Evolutionary conservation across 805 yeast species (phyloP).

Genomic region (Hanseniaspora thailandica): DNA sequence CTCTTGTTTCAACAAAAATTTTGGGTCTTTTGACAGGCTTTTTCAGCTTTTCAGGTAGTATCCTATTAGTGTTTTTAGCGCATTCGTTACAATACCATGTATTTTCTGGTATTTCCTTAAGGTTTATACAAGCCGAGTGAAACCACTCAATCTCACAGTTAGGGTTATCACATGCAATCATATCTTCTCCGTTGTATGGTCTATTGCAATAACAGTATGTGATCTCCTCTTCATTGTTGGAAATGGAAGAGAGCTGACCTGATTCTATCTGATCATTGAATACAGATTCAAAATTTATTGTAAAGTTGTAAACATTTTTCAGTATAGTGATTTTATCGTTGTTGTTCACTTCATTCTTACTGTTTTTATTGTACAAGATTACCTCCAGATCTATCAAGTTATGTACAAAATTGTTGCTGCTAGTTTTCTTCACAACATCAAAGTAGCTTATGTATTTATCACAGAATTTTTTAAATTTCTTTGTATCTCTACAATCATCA

Average conservation of each 20-base stretch:
- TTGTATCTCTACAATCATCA: not conserved
- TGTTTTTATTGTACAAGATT: not conserved
- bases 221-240: slow-evolving; percentile 10
- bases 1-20: not conserved
- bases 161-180: slow-evolving; percentile 83
- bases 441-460: not conserved
- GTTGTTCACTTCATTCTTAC: not conserved
- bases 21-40: not conserved
- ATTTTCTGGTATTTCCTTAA: slow-evolving; percentile 45
- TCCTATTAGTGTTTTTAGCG: slow-evolving; percentile 5
- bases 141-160: slow-evolving; percentile 69
- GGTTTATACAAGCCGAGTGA: slow-evolving; percentile 66
- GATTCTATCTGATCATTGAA: not conserved
- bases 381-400: not conserved
- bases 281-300: not conserved
- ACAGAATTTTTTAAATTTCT: not conserved
- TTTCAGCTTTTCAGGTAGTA: not conserved
- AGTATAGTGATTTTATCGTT: not conserved
- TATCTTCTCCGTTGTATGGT: slow-evolving; percentile 46
- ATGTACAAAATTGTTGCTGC: not conserved
- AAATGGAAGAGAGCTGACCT: not conserved
- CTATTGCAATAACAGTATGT: slow-evolving; percentile 39
- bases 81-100: slow-evolving; percentile 51
- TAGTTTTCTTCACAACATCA: not conserved
- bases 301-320: not conserved